Percentiles rank a stretch among this genome's conserved stretches.
These are phyloP conservation scores for Bolboschoenus planiculmis DNA, from an alignment of 176 grass and related monocot species.

Conservation along the genomic window DNA sequence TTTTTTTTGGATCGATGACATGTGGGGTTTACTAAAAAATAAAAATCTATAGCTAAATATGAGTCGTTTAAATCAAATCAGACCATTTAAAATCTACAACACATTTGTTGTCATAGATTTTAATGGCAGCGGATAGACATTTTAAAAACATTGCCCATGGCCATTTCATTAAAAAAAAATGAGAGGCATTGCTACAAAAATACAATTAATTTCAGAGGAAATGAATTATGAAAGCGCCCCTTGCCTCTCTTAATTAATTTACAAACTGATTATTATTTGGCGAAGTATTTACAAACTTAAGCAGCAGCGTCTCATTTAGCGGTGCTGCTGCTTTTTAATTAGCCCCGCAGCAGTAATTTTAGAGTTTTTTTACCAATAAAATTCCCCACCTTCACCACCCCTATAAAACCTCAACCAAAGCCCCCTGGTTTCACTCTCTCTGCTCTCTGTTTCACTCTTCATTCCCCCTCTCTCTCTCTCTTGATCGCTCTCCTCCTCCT, in stretches of 20 bases:
- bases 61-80: no score
- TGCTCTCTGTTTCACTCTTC: slow-evolving; percentile 10
- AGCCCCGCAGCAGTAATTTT: background rate
- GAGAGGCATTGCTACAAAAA: background rate
- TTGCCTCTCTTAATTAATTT: background rate
- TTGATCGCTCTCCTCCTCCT: background rate
- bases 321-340: background rate
- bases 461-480: background rate
- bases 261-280: background rate
- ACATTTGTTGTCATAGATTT: no score
- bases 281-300: background rate
- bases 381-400: background rate
- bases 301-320: background rate
- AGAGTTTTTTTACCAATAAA: background rate
- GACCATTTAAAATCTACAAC: no score
- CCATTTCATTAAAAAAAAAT: background rate
- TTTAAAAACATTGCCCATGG: no score
- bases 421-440: background rate
- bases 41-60: no score
- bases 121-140: no score
- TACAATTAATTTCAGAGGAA: background rate
- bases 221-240: background rate
- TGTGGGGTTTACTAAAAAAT: no score
- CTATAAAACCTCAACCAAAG: background rate
- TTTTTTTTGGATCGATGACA: no score